These are phyloP conservation scores for Trichoderma semiorbis DNA, from an alignment of 2,329 filamentous ascomycete species.

Conservation along the genomic window DNA sequence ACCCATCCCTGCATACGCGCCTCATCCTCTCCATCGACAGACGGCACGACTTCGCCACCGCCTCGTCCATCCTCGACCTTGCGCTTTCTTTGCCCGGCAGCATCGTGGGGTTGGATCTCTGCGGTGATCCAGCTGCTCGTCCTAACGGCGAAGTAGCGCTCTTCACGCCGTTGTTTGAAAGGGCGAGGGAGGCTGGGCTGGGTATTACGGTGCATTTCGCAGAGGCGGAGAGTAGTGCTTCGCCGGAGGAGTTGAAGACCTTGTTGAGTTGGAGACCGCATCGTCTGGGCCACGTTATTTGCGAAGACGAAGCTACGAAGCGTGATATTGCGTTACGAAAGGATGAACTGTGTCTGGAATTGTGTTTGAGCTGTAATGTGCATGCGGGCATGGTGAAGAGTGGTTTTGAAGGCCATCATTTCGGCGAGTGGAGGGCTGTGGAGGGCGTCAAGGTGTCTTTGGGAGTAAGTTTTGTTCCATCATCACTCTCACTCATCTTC, in stretches of 20 bases:
- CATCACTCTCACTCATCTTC: not conserved
- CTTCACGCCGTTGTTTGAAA: conserved; percentile 60
- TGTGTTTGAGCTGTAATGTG: conserved; percentile 80
- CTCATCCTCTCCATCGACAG: conserved; percentile 76
- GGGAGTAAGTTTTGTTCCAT: conserved; percentile 51
- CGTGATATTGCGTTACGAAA: conserved; percentile 45
- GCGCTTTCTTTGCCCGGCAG: conserved; percentile 50
- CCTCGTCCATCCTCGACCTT: conserved; percentile 61
- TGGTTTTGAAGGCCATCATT: conserved; percentile 68
- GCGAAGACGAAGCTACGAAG: conserved; percentile 61
- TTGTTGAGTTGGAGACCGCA: conserved; percentile 65
- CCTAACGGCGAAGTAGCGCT: conserved; percentile 56
- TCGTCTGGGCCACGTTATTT: conserved; percentile 74
- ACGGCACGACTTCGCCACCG: conserved; percentile 55
- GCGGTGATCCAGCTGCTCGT: conserved; percentile 61
- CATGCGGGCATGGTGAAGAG: conserved; percentile 69
- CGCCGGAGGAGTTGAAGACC: conserved; percentile 57
- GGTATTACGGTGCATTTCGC: conserved; percentile 75
- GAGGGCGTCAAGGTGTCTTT: conserved; percentile 60
- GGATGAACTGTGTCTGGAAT: conserved; percentile 60
- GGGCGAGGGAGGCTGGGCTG: conserved; percentile 50
- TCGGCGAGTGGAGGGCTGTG: conserved; percentile 65
- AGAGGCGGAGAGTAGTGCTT: conserved; percentile 58
- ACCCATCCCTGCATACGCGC: conserved; percentile 51
- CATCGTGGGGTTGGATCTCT: conserved; percentile 74